Conservation (phyloP, 2,329 filamentous ascomycete genomes). For the Diplodia seriata region DNA sequence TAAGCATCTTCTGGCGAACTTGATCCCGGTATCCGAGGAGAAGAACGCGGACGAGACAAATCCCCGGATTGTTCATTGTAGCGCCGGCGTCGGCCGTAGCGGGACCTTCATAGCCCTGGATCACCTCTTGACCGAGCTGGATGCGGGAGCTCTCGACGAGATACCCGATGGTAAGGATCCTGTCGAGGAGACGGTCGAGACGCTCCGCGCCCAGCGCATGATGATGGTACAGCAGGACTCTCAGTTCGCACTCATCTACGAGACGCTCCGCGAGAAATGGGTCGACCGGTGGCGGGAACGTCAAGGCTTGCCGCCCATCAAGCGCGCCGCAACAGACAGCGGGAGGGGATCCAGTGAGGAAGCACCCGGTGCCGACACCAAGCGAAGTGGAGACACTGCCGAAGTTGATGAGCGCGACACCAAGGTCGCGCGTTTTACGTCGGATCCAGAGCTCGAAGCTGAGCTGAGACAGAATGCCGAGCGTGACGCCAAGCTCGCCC, state of each 20-base stretch:
- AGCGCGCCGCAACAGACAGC: neutral
- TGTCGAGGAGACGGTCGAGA: conserved; percentile 79
- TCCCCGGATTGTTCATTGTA: conserved; percentile 75
- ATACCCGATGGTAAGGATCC: conserved; percentile 64
- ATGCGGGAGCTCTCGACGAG: conserved; percentile 69
- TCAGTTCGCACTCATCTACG: conserved; percentile 89
- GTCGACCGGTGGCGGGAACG: conserved; percentile 56
- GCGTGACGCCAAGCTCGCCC: conserved; percentile 11
- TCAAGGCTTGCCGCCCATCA: conserved; percentile 18
- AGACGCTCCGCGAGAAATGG: conserved; percentile 79
- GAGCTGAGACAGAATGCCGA: conserved; percentile 16
- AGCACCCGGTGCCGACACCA: conserved; percentile 1
- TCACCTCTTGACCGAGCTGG: conserved; percentile 82
- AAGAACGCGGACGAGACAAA: conserved; percentile 43
- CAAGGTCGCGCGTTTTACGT: conserved; percentile 27
- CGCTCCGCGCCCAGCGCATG: conserved; percentile 83
- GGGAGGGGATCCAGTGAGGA: neutral
- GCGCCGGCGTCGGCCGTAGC: conserved; percentile 90
- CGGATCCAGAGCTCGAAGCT: conserved; percentile 18
- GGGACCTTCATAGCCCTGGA: conserved; percentile 98
- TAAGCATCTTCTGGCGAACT: conserved; percentile 69
- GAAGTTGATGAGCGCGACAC: conserved; percentile 19
- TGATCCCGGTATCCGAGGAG: conserved; percentile 71
- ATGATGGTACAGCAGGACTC: conserved; percentile 92
- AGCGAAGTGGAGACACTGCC: conserved; percentile 6